Percentiles rank a stretch among this genome's conserved stretches.
phyloP scores from a whole-genome alignment of 768 basidiomycete genomes.

The Panaeolus cyanescens region DNA sequence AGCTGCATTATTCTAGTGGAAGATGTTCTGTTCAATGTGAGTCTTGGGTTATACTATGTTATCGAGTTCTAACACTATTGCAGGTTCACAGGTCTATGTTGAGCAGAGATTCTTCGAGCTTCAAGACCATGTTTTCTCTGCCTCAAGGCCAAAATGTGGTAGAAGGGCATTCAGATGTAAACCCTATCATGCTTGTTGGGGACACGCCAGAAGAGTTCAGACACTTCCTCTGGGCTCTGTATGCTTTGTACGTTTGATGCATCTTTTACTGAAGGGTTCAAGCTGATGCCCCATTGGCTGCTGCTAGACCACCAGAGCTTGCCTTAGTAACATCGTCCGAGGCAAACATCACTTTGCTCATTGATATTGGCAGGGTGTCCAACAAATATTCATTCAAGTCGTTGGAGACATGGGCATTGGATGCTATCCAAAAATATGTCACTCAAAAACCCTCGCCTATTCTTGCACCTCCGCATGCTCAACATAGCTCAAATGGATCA shows the following conservation, averaged over 20 bases:
- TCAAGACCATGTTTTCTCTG: conserved; percentile 65
- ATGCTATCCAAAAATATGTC: conserved; percentile 70
- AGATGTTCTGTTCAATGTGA: conserved; percentile 69
- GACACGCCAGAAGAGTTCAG: conserved; percentile 69
- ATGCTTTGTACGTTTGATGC: conserved; percentile 58
- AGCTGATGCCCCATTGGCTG: not conserved
- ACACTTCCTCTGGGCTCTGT: conserved; percentile 76
- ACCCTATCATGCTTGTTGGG: conserved; percentile 64
- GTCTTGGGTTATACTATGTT: conserved; percentile 11
- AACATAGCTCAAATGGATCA: conserved; percentile 7
- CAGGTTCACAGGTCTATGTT: conserved; percentile 64
- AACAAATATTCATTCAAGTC: conserved; percentile 79
- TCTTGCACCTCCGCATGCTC: conserved; percentile 24
- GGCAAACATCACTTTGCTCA: conserved; percentile 48
- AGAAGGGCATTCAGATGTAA: conserved; percentile 66
- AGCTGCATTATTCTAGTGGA: conserved; percentile 67
- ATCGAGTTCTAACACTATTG: not conserved
- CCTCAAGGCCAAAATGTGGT: conserved; percentile 52
- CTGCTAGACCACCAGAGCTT: conserved; percentile 62
- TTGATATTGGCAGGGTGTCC: conserved; percentile 61
- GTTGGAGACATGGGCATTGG: conserved; percentile 73
- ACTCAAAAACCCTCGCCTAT: conserved; percentile 56
- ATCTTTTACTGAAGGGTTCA: not conserved
- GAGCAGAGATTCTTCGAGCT: conserved; percentile 65
- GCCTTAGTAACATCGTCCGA: conserved; percentile 44